Base-by-base conservation (phyloP, 352 stramenopile species). In the Phytophthora fragariaefolia region DNA sequence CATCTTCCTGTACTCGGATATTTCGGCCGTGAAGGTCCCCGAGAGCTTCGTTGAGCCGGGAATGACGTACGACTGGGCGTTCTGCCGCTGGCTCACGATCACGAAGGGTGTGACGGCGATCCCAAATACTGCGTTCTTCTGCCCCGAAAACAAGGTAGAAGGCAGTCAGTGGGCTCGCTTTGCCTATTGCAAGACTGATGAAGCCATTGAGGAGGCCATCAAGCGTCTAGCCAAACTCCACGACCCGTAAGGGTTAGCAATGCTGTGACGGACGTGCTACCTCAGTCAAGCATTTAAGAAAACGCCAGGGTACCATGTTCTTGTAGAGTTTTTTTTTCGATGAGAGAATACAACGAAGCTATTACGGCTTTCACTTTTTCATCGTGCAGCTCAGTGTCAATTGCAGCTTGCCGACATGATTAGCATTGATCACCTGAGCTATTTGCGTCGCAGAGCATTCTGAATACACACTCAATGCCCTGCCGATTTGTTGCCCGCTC, bases 161-260 rank as follows among this genome's bases (percentile, higher is more conserved):
- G 86, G 84, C 36, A 79, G 86, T 57, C 73, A 87, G 30, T 89
- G 92, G 71, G 93, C 87, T 4, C 91, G 96, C 46, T 98, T 99
- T 67, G 95, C 95, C 28, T 99, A 98, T 79, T 99, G 96, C 83
- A 99, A 99, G 83, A 97, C 90, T 30, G 96, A 98, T 60, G 86
- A 97, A 30, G 95, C 90, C n/a, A 85, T 98, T 28, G 68, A 79
- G 20, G 81, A 96, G 53, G 95, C 95, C 55, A 97, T 94, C 63
- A 77, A 76, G 62, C 86, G 86, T 32, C 75, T 94, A 15, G 70
- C 53, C 12, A 74, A 66, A 48, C 47, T 82, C 20, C 66, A 79
- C 47, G 73, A 81, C 28, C 32, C 48, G 43, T 79, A 73, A 38
- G 51, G 51, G 22, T 13, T 22, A 48, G 13, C 43, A 36, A 13